Conservation (phyloP, 2,329 filamentous ascomycete species). For the Ceratocystis colombiana region DNA sequence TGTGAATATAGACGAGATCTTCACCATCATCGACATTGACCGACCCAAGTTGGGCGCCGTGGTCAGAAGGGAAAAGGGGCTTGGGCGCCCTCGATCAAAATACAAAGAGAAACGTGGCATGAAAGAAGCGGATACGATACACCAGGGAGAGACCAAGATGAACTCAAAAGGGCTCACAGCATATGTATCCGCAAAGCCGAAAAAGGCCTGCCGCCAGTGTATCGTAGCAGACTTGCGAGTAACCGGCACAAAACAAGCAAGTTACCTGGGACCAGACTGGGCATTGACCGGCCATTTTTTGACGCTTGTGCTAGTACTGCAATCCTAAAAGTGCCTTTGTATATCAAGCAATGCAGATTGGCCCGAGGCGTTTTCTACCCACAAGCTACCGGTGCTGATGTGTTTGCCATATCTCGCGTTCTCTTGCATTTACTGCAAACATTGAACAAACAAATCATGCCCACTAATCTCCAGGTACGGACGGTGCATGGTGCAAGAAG, state of each 20-base stretch:
- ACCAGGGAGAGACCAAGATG: not conserved
- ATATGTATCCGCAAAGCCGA: not conserved
- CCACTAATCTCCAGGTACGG: not conserved
- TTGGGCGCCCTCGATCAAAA: not conserved
- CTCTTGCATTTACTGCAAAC: constrained; percentile 1
- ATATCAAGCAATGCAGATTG: not conserved
- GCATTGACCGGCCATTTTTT: not conserved
- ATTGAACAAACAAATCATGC: not conserved
- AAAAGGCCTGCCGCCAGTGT: constrained; percentile 9
- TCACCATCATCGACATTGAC: not conserved
- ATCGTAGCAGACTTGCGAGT: constrained; percentile 12
- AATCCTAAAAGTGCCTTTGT: not conserved
- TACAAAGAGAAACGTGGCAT: not conserved
- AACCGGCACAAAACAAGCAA: constrained; percentile 3
- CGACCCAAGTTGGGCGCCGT: not conserved
- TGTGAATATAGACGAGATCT: constrained; percentile 4
- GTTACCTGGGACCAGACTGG: not conserved
- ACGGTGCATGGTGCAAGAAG: not conserved
- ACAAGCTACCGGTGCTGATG: not conserved
- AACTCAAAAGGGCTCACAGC: not conserved
- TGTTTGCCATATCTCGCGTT: not conserved
- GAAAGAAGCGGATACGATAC: not conserved
- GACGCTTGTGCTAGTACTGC: constrained; percentile 1
- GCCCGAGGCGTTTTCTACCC: not conserved
- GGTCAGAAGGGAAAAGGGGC: not conserved